Base-by-base conservation (phyloP, 108 stramenopile genomes). In the Cyclotella cryptica region DNA sequence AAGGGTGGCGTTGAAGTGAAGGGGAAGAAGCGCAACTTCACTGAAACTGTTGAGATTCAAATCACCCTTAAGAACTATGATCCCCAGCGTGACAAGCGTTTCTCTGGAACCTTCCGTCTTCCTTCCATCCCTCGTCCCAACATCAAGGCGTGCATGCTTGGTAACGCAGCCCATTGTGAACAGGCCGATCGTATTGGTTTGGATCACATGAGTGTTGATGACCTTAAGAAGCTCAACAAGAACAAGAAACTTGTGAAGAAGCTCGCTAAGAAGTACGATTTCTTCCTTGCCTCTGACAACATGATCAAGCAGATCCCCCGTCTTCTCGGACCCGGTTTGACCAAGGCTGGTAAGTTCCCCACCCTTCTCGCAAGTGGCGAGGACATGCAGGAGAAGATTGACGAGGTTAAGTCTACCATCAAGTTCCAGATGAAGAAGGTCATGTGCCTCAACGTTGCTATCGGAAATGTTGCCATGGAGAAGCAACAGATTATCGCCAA, bases 391-490 rank as follows among this genome's bases (percentile, higher is more conserved):
- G 96, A 94, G 83, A 99, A 99, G 97, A 95, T 98, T 60, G 98
- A 99, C 72, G 98, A 97, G 87, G 86, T 98, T 79, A 97, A 97
- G 87, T 90, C 96, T 66, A 99, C 98, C 82, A 98, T 99, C 94
- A 99, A 99, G 93, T 99, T 99, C 91, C 99, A 99, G 93, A 99
- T 99, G 99, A 99, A 99, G 97, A 99, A 99, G 92, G 99, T 99
- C 42, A 97, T 98, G 97, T 98, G 98, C 93, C 87, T 99, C 35
- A 98, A 96, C 79, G 97, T 98, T 74, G 96, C 98, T 73, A 97
- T 99, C 66, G 99, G 96, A 76, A 97, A 99, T 81, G 92, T 98
- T 28, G 75, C 73, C 58, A 93, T 96, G 95, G 86, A 88, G 47
- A 85, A 91, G 86, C 86, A 98, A 79, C 90, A 99, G 72, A 94